Base-by-base conservation (phyloP, 768 basidiomycete species). In the Lepiota venenata region DNA sequence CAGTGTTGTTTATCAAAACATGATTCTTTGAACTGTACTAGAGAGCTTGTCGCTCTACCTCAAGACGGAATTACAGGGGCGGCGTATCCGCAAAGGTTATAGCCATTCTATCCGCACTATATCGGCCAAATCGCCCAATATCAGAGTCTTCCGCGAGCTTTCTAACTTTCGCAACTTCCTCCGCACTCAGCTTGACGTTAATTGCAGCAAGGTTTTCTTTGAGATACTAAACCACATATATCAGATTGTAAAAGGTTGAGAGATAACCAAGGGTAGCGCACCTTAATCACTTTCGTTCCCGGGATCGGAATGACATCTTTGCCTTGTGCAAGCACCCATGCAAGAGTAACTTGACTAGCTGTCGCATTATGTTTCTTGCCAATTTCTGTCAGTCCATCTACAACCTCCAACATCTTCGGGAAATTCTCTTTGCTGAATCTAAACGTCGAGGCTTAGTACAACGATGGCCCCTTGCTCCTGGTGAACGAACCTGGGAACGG, bases 321-420 rank as follows among this genome's bases (percentile, higher is more conserved):
- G 2, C 76, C 75, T 63, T 79, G 76, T 0, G 72, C 71, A 10
- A 80, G 71, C 1, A 80, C 54, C 77, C 75, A 80, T 0, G 77
- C 79, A n/a, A 83, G 69, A 1, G 71, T 59, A 27, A 79, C 65
- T 63, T 82, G 80, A 2, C 75, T 74, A 1, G 74, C 61, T 6
- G 78, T 76, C 3, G 71, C 75, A 39, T 66, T 56, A 56, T 77
- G 66, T 47, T 69, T 73, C 35, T 60, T 59, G 7, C 72, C 76
- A 20, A 78, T 63, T 12, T 56, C 56, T 52, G 69, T 64, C 21
- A 79, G 60, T 10, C 63, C 65, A 15, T 76, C 69, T 10, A 66
- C 74, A 18, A 80, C 51, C 18, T 71, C 67, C 15, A 76, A 61
- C 36, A 77, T 70, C 20, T 75, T 77, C 4, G 75, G 77, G 61